phyloP scores from a whole-genome alignment of 352 stramenopile genomes.

The Pythium vanterpoolii region DNA sequence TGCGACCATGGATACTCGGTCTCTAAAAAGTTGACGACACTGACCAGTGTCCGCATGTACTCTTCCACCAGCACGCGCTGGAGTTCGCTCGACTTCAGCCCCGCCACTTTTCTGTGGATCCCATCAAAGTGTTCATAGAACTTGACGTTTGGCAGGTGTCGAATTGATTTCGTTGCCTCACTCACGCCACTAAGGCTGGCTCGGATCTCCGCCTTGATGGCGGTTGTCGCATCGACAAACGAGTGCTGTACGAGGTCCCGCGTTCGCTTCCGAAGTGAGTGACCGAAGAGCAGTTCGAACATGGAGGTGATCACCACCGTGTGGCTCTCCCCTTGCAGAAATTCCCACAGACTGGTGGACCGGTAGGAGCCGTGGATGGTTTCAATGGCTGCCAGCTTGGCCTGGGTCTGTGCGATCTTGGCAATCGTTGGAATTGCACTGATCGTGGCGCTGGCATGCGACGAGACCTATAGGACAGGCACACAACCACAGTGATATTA shows the following conservation, averaged over 20 bases:
- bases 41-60: slow-evolving; percentile 71
- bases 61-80: slow-evolving; percentile 76
- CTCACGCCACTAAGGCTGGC: slow-evolving; percentile 27
- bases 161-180: slow-evolving; percentile 22
- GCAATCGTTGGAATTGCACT: slow-evolving; percentile 54
- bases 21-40: slow-evolving; percentile 74
- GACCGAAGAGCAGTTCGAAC: slow-evolving; percentile 62
- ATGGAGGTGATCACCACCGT: slow-evolving; percentile 30
- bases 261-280: slow-evolving; percentile 55
- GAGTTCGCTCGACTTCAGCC: slow-evolving; percentile 66
- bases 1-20: slow-evolving; percentile 36
- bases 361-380: slow-evolving; percentile 31
- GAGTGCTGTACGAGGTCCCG: slow-evolving; percentile 71
- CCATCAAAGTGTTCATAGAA: slow-evolving; percentile 79
- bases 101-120: slow-evolving; percentile 63
- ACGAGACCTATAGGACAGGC: slow-evolving; percentile 32
- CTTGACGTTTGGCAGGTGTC: slow-evolving; percentile 41
- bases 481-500: not conserved
- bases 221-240: slow-evolving; percentile 68
- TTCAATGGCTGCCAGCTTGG: slow-evolving; percentile 46
- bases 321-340: slow-evolving; percentile 3
- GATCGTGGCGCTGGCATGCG: slow-evolving; percentile 42
- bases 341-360: slow-evolving; percentile 37
- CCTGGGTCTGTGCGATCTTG: slow-evolving; percentile 51
- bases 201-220: slow-evolving; percentile 66